Evolutionary conservation across 805 yeast genomes (phyloP).

Genomic region (Wickerhamiella galacta): DNA sequence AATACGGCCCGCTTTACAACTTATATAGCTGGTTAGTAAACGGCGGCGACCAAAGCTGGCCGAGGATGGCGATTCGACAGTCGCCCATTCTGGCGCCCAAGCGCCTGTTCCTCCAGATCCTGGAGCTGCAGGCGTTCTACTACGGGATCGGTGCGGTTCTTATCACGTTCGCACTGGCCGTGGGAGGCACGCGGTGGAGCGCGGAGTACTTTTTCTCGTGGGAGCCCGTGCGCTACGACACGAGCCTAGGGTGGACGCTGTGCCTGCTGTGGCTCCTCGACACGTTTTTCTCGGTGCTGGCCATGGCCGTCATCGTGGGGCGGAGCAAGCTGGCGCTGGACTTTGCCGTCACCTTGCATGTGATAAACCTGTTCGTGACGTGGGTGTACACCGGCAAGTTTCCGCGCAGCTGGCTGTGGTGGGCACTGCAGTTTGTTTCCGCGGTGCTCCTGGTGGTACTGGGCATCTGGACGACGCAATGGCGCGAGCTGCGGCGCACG

Average conservation of each 20-base stretch:
- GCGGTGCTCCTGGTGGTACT: conserved; percentile 53
- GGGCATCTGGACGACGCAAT: conserved; percentile 80
- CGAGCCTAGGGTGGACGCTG: conserved; percentile 65
- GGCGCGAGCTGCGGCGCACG: conserved; percentile 80
- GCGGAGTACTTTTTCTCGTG: conserved; percentile 66
- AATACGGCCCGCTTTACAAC: too few relatives aligned
- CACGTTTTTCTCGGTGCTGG: conserved; percentile 65
- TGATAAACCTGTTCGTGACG: conserved; percentile 54
- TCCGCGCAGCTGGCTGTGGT: conserved; percentile 67
- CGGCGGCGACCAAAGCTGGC: too few relatives aligned
- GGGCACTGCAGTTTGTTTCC: conserved; percentile 59
- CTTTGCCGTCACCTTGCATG: conserved; percentile 85
- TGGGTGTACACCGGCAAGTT: conserved; percentile 48
- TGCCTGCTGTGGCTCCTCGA: conserved; percentile 68
- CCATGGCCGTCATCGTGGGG: conserved; percentile 76
- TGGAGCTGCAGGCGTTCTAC: conserved; percentile 62
- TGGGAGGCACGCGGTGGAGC: conserved; percentile 55
- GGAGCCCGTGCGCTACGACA: conserved; percentile 54
- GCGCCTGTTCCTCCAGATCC: conserved; percentile 51
- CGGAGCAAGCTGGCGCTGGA: conserved; percentile 91
- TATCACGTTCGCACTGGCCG: conserved; percentile 45
- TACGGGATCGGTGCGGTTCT: conserved; percentile 54
- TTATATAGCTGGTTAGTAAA: too few relatives aligned
- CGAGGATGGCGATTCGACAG: too few relatives aligned
- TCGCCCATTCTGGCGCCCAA: conserved; percentile 38